Conservation (phyloP, 306 rosid genomes). For the Trifolium dubium region DNA sequence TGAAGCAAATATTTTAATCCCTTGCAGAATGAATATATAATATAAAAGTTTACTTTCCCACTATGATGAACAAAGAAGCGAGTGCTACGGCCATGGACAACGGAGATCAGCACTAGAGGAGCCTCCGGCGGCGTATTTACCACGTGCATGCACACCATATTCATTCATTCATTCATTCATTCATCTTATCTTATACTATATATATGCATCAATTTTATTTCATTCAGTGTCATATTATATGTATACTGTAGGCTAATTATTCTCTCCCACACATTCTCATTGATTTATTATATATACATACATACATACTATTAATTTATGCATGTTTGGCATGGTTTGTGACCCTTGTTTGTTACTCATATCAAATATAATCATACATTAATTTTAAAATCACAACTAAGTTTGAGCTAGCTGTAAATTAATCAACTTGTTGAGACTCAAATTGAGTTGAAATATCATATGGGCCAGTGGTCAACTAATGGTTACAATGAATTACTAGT, state of each 20-base stretch:
- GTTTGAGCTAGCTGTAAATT: constrained; percentile 3
- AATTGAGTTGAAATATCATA: not conserved
- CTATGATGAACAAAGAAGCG: constrained; percentile 37
- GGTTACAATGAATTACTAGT: not conserved
- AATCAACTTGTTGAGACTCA: not conserved
- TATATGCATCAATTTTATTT: constrained; percentile 8
- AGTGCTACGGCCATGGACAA: constrained; percentile 59
- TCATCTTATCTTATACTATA: not conserved
- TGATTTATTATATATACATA: not conserved
- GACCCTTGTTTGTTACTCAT: constrained; percentile 1
- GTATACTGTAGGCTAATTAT: not conserved
- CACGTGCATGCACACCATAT: constrained; percentile 57
- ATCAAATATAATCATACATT: not conserved
- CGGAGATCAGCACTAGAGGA: constrained; percentile 55
- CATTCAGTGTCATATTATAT: not conserved
- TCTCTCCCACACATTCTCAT: not conserved
- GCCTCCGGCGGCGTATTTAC: constrained; percentile 56
- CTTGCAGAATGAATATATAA: not conserved
- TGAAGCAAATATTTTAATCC: not conserved
- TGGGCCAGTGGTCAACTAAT: not conserved
- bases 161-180: constrained; percentile 51
- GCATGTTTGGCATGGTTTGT: constrained; percentile 1
- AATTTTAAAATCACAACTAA: not conserved
- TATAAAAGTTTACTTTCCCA: not conserved
- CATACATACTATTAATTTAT: not conserved